A percentile compares a stretch with the other conserved stretches of the same genome.
These are phyloP conservation scores for Paraphoma chrysanthemicola DNA, from an alignment of 2,329 filamentous ascomycete genomes.

Conservation along the genomic window DNA sequence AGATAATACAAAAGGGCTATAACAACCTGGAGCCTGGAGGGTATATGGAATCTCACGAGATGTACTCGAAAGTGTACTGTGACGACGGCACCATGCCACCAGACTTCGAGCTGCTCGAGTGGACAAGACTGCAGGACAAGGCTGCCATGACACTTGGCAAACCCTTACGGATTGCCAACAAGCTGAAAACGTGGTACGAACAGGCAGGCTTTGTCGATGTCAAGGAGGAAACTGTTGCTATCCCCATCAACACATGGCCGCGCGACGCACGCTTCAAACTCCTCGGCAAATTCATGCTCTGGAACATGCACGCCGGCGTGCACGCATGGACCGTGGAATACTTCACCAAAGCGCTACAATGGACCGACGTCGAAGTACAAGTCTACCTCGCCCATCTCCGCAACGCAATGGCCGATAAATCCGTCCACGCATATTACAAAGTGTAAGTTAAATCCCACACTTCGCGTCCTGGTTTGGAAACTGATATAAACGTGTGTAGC, in stretches of 20 bases:
- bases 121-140: conserved; percentile 52
- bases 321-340: conserved; percentile 53
- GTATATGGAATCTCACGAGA: conserved; percentile 55
- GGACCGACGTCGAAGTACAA: conserved; percentile 54
- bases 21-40: conserved; percentile 64
- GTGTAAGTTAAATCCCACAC: conserved; percentile 40
- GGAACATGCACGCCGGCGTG: conserved; percentile 55
- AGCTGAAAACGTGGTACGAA: conserved; percentile 61
- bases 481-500: conserved; percentile 16
- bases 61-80: conserved; percentile 55
- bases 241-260: conserved; percentile 62
- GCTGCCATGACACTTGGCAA: conserved; percentile 55
- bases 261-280: conserved; percentile 55
- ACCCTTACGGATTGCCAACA: conserved; percentile 61
- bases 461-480: conserved; percentile 1
- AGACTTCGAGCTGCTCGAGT: conserved; percentile 57
- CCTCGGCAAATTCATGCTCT: conserved; percentile 58
- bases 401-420: conserved; percentile 48
- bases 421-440: conserved; percentile 52
- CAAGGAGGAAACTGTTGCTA: conserved; percentile 59
- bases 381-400: conserved; percentile 54
- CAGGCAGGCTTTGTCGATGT: conserved; percentile 66
- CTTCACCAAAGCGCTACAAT: conserved; percentile 52
- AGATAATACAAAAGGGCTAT: conserved; percentile 61
- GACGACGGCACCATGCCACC: conserved; percentile 62